Conservation (phyloP, 352 stramenopile genomes). For the Globisporangium radiosum region DNA sequence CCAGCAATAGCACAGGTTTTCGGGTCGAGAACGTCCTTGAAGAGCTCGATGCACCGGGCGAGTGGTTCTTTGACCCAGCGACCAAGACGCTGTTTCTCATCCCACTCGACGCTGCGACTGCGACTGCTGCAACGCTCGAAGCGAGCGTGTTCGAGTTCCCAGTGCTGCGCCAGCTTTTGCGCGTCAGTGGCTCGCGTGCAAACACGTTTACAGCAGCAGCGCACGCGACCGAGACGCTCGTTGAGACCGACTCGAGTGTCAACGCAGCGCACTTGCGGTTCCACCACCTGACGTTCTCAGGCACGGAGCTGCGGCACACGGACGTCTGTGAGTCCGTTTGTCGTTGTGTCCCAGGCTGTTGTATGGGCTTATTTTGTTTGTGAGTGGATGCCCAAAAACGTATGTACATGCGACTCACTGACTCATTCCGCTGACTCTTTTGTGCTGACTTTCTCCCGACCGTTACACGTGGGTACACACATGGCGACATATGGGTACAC, state of each 20-base stretch:
- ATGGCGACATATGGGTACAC: no score
- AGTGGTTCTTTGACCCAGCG: constrained; percentile 60
- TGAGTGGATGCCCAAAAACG: no score
- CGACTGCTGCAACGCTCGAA: constrained; percentile 18
- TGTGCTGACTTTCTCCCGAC: not conserved
- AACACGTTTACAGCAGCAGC: constrained; percentile 36
- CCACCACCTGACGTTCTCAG: constrained; percentile 52
- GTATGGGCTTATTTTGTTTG: no score
- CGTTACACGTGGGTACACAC: not conserved
- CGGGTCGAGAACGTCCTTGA: constrained; percentile 61
- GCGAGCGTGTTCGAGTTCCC: constrained; percentile 44
- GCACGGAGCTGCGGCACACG: constrained; percentile 48
- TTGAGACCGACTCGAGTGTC: constrained; percentile 35
- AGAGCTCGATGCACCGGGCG: constrained; percentile 52
- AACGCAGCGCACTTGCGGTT: constrained; percentile 43
- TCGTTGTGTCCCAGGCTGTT: no score
- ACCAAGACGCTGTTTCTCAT: constrained; percentile 53
- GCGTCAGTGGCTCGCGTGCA: constrained; percentile 47
- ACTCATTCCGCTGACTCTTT: not conserved
- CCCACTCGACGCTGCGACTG: constrained; percentile 23
- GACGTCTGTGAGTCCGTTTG: constrained; percentile 31
- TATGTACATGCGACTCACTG: no score
- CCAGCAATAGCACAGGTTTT: constrained; percentile 17
- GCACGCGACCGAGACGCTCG: constrained; percentile 34
- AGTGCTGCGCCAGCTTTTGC: constrained; percentile 50